phyloP scores from a whole-genome alignment of 805 yeast species.

The Zygosaccharomyces lentus region DNA sequence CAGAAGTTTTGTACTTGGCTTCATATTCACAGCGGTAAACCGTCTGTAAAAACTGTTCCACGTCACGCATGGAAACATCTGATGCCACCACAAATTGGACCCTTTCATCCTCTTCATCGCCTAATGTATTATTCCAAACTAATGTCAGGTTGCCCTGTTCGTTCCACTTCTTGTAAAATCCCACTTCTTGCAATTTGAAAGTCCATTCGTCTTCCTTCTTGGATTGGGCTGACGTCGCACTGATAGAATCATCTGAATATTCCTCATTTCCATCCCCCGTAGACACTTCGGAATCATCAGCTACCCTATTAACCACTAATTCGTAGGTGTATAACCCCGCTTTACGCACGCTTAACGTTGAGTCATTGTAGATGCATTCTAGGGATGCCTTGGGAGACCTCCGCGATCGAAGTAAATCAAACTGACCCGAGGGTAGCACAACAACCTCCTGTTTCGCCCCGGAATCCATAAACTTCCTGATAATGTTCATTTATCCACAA shows the following conservation, averaged over 20 bases:
- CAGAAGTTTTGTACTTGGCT: constrained; percentile 57
- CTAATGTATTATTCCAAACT: constrained; percentile 76
- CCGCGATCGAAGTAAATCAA: constrained; percentile 68
- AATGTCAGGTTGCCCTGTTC: constrained; percentile 54
- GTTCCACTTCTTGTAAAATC: constrained; percentile 49
- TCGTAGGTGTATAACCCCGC: constrained; percentile 66
- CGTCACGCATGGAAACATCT: constrained; percentile 45
- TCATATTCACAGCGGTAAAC: constrained; percentile 72
- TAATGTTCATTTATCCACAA: constrained; percentile 54
- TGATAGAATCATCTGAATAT: constrained; percentile 37
- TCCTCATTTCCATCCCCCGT: constrained; percentile 50
- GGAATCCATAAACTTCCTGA: constrained; percentile 58
- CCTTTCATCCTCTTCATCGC: constrained; percentile 76
- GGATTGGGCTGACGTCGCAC: constrained; percentile 32
- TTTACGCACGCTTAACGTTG: constrained; percentile 65
- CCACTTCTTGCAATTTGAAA: constrained; percentile 59
- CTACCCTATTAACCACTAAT: constrained; percentile 62
- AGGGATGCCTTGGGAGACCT: constrained; percentile 81
- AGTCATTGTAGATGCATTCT: constrained; percentile 80
- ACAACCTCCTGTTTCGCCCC: constrained; percentile 57
- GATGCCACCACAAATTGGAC: constrained; percentile 75
- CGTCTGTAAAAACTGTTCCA: constrained; percentile 58
- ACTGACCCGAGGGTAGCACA: constrained; percentile 72
- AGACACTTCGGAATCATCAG: constrained; percentile 58
- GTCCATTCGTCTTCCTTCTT: constrained; percentile 60